phyloP scores from a whole-genome alignment of 371 early-diverging fungal species.

The Mucor lusitanicus region DNA sequence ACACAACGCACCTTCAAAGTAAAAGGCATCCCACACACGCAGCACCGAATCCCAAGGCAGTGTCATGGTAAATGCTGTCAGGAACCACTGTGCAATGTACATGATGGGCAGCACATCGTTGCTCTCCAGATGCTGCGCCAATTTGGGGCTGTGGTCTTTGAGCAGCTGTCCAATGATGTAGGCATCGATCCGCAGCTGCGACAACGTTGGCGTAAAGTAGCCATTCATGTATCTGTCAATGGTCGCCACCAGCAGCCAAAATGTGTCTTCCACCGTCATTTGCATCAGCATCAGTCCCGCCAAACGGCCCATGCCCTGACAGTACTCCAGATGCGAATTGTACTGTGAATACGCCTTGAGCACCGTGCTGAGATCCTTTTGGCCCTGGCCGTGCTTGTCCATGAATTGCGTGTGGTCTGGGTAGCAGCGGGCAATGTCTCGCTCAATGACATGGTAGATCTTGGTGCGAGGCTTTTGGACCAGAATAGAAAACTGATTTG shows the following conservation, averaged over 20 bases:
- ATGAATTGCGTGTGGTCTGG: constrained; percentile 80
- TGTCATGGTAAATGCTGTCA: constrained; percentile 88
- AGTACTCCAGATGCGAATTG: constrained; percentile 90
- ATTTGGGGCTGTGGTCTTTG: constrained; percentile 67
- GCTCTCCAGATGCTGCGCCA: constrained; percentile 74
- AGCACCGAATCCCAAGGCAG: constrained; percentile 92
- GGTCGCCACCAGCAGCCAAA: constrained; percentile 86
- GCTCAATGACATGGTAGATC: constrained; percentile 80
- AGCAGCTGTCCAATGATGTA: constrained; percentile 82
- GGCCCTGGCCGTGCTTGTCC: constrained; percentile 70
- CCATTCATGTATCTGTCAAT: constrained; percentile 77
- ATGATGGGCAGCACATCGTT: constrained; percentile 84
- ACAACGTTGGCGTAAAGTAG: constrained; percentile 76
- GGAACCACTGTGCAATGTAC: constrained; percentile 94
- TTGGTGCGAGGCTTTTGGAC: constrained; percentile 19
- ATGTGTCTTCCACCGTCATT: constrained; percentile 80
- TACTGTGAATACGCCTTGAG: constrained; percentile 90
- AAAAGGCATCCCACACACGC: constrained; percentile 93
- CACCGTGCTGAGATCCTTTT: constrained; percentile 68
- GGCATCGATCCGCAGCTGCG: constrained; percentile 81
- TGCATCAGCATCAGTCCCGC: constrained; percentile 92
- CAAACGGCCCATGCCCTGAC: constrained; percentile 95
- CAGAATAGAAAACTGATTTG: constrained; percentile 23
- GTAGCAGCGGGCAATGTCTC: constrained; percentile 83
- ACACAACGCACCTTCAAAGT: constrained; percentile 66